phyloP scores from a whole-genome alignment of 176 grass and related monocot species.

The Oryza glumipatula region DNA sequence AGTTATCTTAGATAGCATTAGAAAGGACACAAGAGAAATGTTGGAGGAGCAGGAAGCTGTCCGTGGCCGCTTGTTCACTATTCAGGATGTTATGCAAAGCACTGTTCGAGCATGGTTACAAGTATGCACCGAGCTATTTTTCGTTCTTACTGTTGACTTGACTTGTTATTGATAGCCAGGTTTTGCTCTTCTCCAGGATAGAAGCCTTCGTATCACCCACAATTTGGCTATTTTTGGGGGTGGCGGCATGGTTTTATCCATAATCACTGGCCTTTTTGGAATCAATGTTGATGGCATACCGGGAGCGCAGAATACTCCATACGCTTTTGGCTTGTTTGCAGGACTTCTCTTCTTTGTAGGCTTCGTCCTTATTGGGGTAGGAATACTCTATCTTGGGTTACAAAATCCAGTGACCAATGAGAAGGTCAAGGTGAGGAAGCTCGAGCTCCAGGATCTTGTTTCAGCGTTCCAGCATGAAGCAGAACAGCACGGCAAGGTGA shows the following conservation, averaged over 20 bases:
- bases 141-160: not conserved
- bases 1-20: slow-evolving; percentile 69
- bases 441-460: slow-evolving; percentile 91
- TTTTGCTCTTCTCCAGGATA: slow-evolving; percentile 55
- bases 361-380: slow-evolving; percentile 57
- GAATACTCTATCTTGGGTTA: slow-evolving; percentile 87
- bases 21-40: slow-evolving; percentile 75
- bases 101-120: slow-evolving; percentile 98
- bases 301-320: slow-evolving; percentile 79
- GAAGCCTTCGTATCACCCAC: slow-evolving; percentile 89
- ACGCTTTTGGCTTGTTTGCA: slow-evolving; percentile 76
- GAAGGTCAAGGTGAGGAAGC: slow-evolving; percentile 80
- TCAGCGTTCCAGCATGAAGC: slow-evolving; percentile 93
- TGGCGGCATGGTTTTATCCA: slow-evolving; percentile 75
- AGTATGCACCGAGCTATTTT: slow-evolving; percentile 41
- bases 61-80: slow-evolving; percentile 89
- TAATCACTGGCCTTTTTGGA: slow-evolving; percentile 92
- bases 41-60: slow-evolving; percentile 98
- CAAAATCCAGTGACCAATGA: slow-evolving; percentile 78
- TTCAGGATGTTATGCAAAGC: slow-evolving; percentile 99
- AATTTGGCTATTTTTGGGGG: slow-evolving; percentile 93
- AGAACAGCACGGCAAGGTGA: slow-evolving; percentile 87
- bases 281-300: slow-evolving; percentile 98
- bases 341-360: slow-evolving; percentile 75
- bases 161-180: not conserved